Evolutionary conservation across 2,329 filamentous ascomycete genomes (phyloP), one percentile per base, ranked within the genome.

Genomic region (Didymella segeticola): DNA sequence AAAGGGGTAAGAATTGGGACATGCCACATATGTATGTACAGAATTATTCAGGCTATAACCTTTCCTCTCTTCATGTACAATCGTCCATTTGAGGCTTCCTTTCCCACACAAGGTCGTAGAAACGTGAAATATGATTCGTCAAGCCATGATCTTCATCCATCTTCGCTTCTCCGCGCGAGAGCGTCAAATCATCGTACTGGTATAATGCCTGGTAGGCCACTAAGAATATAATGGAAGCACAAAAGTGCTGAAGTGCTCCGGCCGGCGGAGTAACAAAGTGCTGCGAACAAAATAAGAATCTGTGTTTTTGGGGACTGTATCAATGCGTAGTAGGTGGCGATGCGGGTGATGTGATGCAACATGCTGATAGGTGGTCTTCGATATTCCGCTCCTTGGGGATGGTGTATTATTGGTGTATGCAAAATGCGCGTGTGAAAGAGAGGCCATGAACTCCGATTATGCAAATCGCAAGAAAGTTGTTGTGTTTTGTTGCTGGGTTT

Each of bases 121-220:
- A 49, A 49, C 27, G 29, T 49, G 33, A 23, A 45, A 54, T 15
- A 11, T n/a, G 34, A 1, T 46, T 46, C 45, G 31, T 53, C 50
- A 53, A 53, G 37, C 50, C 50, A 47, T 53, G 37, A 47, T 54
- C 29, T 33, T 53, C 31, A 27, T 47, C 43, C 25, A 19, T 47
- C 25, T 22, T 20, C 29, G 31, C 25, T 6, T 15, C 15, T 20
- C 20, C 5, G 30, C 11, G n/a, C 8, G 22, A 15, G 19, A 27
- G 19, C 27, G 10, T 19, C 26, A 53, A 34, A 26, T 25, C n/a
- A 48, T 45, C 39, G 17, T 49, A 25, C 19, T 39, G 45, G 22
- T 43, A 45, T 25, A 49, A 41, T 49, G 34, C 45, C 45, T n/a
- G 1, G n/a, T 5, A 36, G 45, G 41, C 39, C 22, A n/a, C 14